Evolutionary conservation across 371 early-diverging fungal genomes (phyloP), one percentile per base, ranked within the genome.

Genomic region (Rhizopus delemar): DNA sequence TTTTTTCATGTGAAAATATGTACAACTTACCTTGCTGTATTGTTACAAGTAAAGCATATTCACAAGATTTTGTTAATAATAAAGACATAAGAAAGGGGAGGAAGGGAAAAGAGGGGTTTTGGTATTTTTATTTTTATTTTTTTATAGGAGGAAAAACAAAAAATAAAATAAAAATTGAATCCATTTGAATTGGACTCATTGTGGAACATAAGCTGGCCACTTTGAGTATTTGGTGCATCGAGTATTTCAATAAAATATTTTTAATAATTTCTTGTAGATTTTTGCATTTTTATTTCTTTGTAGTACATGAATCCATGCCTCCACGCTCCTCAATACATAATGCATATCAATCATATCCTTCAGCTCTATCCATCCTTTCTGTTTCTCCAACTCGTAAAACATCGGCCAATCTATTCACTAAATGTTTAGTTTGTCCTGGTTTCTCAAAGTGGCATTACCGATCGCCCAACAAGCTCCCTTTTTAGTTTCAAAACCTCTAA

Each of bases 391-490:
- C 96, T 78, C 93, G 93, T 46, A 99, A 85, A 57, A 97, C 94
- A 82, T 97, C 97, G 65, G 95, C 95, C 61, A 99, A 75, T 32
- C 94, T 97, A 71, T 82, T 72, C 36, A 98, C 96, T 31, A 99
- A 80, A 74, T 95, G 93, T 69, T 85, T 81, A 52, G 93, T 89
- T 66, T 95, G 96, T 9, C 92, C 91, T 11, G 97, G 96, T 71
- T 90, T 86, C 63, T 94, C 5, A 96, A 92, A 0, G 97, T 97
- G 22, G 98, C 99, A 71, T 99, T 99, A 15, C 96, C 94, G 51
- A 99, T 89, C 48, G 99, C 99, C 99, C 99, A 99, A 83, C 98
- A 98, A 4, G 99, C 99, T 78, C 99, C 99, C 83, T 95, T 98
- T 77, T 96, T 94, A 54, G 96, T 95, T 81, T 94, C 98, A 73